Evolutionary conservation across 805 yeast species (phyloP), one percentile per base, ranked within the genome.

Genomic region (Pichia heedii): DNA sequence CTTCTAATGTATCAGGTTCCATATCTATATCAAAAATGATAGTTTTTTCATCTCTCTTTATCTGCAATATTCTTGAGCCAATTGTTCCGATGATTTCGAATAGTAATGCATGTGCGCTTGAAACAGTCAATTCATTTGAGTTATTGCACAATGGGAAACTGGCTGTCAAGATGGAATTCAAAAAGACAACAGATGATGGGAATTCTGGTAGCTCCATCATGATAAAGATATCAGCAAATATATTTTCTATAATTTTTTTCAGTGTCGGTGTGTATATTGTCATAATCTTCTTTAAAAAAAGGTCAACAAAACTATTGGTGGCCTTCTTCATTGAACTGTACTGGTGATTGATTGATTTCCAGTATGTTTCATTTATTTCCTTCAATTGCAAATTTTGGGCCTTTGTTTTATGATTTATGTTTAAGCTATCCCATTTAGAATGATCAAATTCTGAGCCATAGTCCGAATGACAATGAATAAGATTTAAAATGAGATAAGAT

Each of bases 51-150:
- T 39, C 32, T 22, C 41, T 35, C 42, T 58, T 68, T 15, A 74
- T 41, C 5, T 60, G 57, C 20, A 73, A 53, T 39, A 81, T 67
- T 33, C 64, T 67, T 3, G 73, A 68, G 0, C 84, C 88, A 22
- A 81, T 71, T 13, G 62, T 45, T 0, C 90, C 88, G n/a, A 77
- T 60, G 49, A 77, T 52, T 43, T 83, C 89, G 40, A 84, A 57
- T 4, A 76, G 66, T 47, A 68, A 69, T 0, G 78, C 64, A 46
- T 78, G 83, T 7, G 72, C 61, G 12, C 55, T 32, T 46, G 1
- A 72, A 62, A 0, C 12, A 13, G 32, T 70, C 39, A 36, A 66
- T 62, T 24, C 60, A 62, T 12, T 68, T 2, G 39, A 69, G 2
- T 68, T 65, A 51, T 56, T 62, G 46, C 71, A 63, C 1, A 67